Evolutionary conservation across 2,329 filamentous ascomycete genomes (phyloP).

Genomic region (Periconia digitata): DNA sequence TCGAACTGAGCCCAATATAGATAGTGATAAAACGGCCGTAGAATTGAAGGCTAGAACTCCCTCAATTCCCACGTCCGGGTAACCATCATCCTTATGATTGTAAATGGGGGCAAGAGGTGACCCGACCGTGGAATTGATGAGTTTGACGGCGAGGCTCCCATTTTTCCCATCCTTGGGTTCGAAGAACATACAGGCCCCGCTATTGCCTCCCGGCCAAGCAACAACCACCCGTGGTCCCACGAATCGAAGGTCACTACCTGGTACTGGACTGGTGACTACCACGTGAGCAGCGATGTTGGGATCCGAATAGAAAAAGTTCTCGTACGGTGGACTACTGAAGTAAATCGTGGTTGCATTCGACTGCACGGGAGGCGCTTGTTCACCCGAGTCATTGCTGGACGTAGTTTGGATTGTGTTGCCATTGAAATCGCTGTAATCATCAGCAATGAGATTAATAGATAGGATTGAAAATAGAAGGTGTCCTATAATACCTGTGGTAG

Average conservation of each 20-base stretch:
- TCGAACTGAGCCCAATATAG: slow-evolving; percentile 63
- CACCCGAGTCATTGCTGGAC: neutral
- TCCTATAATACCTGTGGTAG: neutral
- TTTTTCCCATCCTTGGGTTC: slow-evolving; percentile 56
- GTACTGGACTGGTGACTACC: slow-evolving; percentile 59
- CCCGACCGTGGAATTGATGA: slow-evolving; percentile 54
- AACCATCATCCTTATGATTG: slow-evolving; percentile 16
- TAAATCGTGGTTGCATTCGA: slow-evolving; percentile 35
- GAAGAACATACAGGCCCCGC: slow-evolving; percentile 61
- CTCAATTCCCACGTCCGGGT: slow-evolving; percentile 56
- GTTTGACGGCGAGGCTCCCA: slow-evolving; percentile 54
- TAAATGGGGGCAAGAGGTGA: slow-evolving; percentile 54
- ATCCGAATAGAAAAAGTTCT: slow-evolving; percentile 68
- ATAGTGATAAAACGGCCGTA: slow-evolving; percentile 56
- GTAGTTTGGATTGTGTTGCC: slow-evolving; percentile 10
- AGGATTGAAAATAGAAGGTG: neutral
- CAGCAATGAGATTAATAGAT: neutral
- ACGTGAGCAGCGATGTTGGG: slow-evolving; percentile 62
- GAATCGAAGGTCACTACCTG: slow-evolving; percentile 44
- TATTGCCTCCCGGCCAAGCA: slow-evolving; percentile 68
- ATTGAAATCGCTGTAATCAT: neutral
- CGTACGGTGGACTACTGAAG: slow-evolving; percentile 60
- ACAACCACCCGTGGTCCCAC: slow-evolving; percentile 59
- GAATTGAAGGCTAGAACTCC: slow-evolving; percentile 59
- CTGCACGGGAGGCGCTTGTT: neutral